Evolutionary conservation across 2,329 filamentous ascomycete species (phyloP).

Genomic region (Diaporthe helianthi): DNA sequence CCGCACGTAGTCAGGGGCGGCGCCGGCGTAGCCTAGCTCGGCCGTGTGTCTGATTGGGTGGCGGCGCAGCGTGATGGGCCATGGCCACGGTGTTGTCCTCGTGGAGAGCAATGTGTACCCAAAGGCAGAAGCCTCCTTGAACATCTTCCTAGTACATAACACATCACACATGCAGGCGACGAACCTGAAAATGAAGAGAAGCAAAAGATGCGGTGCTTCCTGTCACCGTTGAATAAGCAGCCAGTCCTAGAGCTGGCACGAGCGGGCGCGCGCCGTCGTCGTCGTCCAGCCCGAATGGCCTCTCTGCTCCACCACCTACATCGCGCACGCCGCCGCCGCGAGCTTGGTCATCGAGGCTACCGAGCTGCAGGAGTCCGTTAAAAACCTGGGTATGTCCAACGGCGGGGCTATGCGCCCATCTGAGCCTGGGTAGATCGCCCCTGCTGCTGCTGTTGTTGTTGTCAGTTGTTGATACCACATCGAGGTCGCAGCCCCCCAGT

Average conservation of each 20-base stretch:
- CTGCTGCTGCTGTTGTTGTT: constrained; percentile 38
- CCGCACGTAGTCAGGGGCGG: constrained; percentile 47
- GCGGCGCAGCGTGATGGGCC: constrained; percentile 47
- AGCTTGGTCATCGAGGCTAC: constrained; percentile 51
- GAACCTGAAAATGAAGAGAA: no score
- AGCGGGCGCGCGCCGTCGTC: constrained; percentile 45
- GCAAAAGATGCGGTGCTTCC: neutral
- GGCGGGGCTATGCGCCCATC: constrained; percentile 42
- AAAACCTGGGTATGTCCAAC: constrained; percentile 40
- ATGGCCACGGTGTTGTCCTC: constrained; percentile 47
- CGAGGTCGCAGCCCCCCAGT: no score
- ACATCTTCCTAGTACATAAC: neutral
- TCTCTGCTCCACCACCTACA: constrained; percentile 48
- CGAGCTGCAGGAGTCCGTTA: constrained; percentile 42
- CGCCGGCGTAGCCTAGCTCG: constrained; percentile 53
- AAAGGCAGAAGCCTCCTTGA: no score
- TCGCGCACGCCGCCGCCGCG: constrained; percentile 43
- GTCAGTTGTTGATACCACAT: neutral
- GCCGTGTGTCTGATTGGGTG: constrained; percentile 57
- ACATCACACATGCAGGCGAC: no score
- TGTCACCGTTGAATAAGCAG: constrained; percentile 44
- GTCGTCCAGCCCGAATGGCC: constrained; percentile 44
- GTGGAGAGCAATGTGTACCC: constrained; percentile 40
- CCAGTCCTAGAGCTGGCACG: constrained; percentile 43
- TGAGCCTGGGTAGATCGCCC: constrained; percentile 43